Evolutionary conservation across 257 asterid species (phyloP), one percentile per base, ranked within the genome.

Genomic region (Scutellaria galericulata): DNA sequence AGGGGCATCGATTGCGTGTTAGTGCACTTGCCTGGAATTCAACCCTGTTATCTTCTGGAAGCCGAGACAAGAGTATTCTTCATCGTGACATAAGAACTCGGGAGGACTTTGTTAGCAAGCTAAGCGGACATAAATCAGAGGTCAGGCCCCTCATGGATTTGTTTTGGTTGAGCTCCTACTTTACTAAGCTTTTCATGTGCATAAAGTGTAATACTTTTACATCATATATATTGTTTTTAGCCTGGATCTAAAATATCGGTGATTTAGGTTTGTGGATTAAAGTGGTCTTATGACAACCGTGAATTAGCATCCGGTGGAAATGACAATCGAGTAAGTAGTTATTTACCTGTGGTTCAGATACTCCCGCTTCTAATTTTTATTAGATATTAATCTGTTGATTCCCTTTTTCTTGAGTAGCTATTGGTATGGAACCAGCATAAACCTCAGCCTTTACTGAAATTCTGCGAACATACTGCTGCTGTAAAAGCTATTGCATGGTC

Each of bases 401-500:
- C 7, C 37, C 52, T 40, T 66, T 46, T 20, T 58, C n/a, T 56
- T 52, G 9, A 66, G 74, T 81, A 94, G 99, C 95, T 94, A 66
- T 83, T 94, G 12, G 88, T 89, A 62, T 91, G 97, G 99, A 95
- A 92, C 86, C 93, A 86, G 71, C 89, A 89, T 59, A 80, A 97
- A 37, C 88, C 89, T 18, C 95, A 87, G 79, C 99, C 98, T 41
- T 87, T 90, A 59, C 73, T 88, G 48, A 95, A 88, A 76, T 95
- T 86, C 78, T 86, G 95, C 48, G 98, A 89, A 87, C 99, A 94
- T 73, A 91, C 93, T 60, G 99, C 98, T 40, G 99, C 99, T 63
- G 98, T 93, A 12, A 93, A 93, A 81, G 98, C 98, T 50, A 93
- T 93, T 78, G 95, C 98, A 12, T 93, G 98, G 98, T 93, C 97